Base-by-base conservation (phyloP, 805 yeast species). In the Tetrapisispora namnaoensis region DNA sequence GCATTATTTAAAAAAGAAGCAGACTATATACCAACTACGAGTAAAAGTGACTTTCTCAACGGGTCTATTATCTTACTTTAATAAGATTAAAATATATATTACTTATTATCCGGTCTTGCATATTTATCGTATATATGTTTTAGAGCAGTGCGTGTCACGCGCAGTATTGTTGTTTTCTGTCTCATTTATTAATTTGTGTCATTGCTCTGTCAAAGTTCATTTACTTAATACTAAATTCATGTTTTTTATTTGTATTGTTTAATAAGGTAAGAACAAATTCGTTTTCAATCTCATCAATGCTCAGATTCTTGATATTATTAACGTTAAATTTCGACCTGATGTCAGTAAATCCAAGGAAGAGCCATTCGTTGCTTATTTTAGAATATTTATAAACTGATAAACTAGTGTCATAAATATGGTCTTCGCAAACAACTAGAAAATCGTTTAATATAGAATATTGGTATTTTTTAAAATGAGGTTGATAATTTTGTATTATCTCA, bases 371-470 rank as follows among this genome's bases (percentile, higher is more conserved):
- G 43, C 47, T 44, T 17, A 46, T 48, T 18, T 42, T 28, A 18
- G 47, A 42, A 43, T 51, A 42, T 27, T 48, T 51, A 43, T 53
- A 58, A 22, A 54, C 45, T 14, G 55, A 53, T 37, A 58, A 48
- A 18, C 49, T 49, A 24, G 60, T 58, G 10, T 54, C 57, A 48
- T 58, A 58, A 18, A 58, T 50, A 37, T 58, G 56, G 37, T 52
- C 52, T 41, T 56, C 55, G 24, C 46, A 44, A 14, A 51, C 50
- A 27, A 49, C 44, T n/a, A 53, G 27, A 27, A 50, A 52, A 14
- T 39, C 41, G 20, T 28, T 43, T 17, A 16, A 22, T 8, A 38
- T 47, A 21, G 28, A 18, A n/a, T 28, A 46, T 41, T 46, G 34
- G 11, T 41, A 20, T 20, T 46, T 38, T 11, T 17, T 6, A 7